Evolutionary conservation across 441 rosid species (phyloP), one percentile per base, ranked within the genome.

Genomic region (Corymbia citriodora): DNA sequence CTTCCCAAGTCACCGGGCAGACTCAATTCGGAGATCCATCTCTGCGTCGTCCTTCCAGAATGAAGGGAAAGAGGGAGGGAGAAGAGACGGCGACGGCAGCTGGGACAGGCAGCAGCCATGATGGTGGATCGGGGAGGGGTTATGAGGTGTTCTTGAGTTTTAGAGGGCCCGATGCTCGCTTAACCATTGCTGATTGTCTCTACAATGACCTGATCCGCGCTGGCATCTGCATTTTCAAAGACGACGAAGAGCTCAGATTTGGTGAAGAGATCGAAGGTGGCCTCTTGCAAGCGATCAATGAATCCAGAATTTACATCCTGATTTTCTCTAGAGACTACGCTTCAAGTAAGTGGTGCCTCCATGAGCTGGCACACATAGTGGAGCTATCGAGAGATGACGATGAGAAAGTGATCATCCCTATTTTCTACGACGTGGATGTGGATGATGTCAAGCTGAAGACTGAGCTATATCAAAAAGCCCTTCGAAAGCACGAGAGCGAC

Each of bases 11-110:
- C 23, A 55, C 23, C 0, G 23, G 23, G 0, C 23, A 7, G 23
- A 8, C 23, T 0, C 21, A 55, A 55, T 55, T 55, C 57, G 23
- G 57, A 2, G 57, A 55, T 55, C 57, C 23, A 18, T 18, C 57
- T 0, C n/a, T 55, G 0, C 59, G 0, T 19, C 10, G 0, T 55
- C 0, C 59, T 55, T 0, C 1, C 10, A 18, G 10, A 55, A 55
- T 36, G 82, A 19, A 72, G 27, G 19, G 82, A 19, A 36, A 19
- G 15, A 70, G 82, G 7, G 82, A 19, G 25, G 13, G 0, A 10
- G 0, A 36, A 33, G 15, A 0, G 48, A 36, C 1, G 13, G 49
- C 0, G 3, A 10, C 5, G 2, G 3, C 2, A 2, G 3, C 40
- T 11, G 0, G 0, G 0, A 11, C 27, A 3, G 0, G 49, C 49